Conservation (phyloP, 345 rosid species). For the Eucalyptus tenuipes region DNA sequence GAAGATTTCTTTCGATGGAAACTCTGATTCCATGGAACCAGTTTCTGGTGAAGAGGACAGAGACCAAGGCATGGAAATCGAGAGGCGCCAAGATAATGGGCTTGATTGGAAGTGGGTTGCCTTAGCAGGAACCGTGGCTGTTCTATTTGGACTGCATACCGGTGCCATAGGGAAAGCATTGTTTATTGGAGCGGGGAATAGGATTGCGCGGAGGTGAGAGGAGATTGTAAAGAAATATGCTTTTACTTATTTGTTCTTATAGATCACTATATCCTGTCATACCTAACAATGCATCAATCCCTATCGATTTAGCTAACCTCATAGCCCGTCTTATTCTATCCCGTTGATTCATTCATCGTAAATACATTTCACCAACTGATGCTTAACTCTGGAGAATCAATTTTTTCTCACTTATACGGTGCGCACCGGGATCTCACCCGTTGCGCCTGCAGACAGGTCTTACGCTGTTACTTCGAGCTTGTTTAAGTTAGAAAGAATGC, state of each 20-base stretch:
- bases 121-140: slow-evolving; percentile 70
- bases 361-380: neutral
- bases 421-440: neutral
- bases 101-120: slow-evolving; percentile 90
- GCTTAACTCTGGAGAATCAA: neutral
- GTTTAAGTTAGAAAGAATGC: neutral
- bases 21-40: slow-evolving; percentile 25
- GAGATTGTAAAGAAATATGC: neutral
- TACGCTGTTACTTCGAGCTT: neutral
- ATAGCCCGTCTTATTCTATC: neutral
- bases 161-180: slow-evolving; percentile 67
- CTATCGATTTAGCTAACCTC: neutral
- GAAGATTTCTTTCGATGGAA: slow-evolving; percentile 30
- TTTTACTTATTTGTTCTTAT: neutral
- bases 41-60: slow-evolving; percentile 25
- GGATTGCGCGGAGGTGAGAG: slow-evolving; percentile 67
- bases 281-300: neutral
- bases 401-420: neutral
- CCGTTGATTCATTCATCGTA: neutral
- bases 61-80: neutral
- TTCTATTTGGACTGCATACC: slow-evolving; percentile 62
- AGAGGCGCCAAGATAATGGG: slow-evolving; percentile 32
- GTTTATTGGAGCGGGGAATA: slow-evolving; percentile 72
- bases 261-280: neutral
- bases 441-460: neutral